Conservation (phyloP, 2,329 filamentous ascomycete genomes). For the Tolypocladium album region DNA sequence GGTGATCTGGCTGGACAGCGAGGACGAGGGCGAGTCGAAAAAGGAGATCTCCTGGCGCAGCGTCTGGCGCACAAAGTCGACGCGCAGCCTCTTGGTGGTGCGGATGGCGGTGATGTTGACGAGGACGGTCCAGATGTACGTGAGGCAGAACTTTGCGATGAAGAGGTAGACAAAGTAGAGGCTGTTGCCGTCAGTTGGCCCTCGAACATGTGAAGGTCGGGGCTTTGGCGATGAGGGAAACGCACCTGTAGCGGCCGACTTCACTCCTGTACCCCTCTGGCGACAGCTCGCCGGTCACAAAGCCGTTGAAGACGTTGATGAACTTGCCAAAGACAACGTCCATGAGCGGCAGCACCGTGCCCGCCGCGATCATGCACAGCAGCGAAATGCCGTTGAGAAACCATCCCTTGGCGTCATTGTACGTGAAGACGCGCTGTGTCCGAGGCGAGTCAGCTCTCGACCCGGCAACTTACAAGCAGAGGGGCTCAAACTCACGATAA, state of each 20-base stretch:
- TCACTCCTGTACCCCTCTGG: conserved; percentile 35
- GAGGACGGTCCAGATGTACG: conserved; percentile 40
- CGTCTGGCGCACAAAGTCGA: conserved; percentile 25
- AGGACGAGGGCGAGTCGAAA: conserved; percentile 37
- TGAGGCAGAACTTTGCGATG: conserved; percentile 40
- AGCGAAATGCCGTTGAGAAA: conserved; percentile 22
- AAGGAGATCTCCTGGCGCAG: conserved; percentile 42
- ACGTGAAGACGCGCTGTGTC: conserved; percentile 23
- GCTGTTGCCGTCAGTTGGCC: conserved; percentile 16
- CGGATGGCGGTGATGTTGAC: conserved; percentile 26
- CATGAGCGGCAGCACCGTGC: conserved; percentile 39
- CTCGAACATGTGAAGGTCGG: not conserved
- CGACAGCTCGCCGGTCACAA: conserved; percentile 32
- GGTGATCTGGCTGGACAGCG: conserved; percentile 33
- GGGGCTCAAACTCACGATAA: conserved; percentile 7
- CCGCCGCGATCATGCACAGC: conserved; percentile 24
- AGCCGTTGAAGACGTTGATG: conserved; percentile 45
- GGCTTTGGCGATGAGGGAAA: conserved; percentile 1
- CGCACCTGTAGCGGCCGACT: conserved; percentile 34
- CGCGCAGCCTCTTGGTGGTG: conserved; percentile 23
- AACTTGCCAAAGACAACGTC: conserved; percentile 46
- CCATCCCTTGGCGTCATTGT: conserved; percentile 27
- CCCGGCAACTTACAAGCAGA: not conserved
- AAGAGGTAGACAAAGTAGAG: conserved; percentile 50
- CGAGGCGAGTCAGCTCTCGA: not conserved